These are phyloP conservation scores for Canavalia gladiata DNA, from an alignment of 306 rosid genomes.

Conservation along the genomic window DNA sequence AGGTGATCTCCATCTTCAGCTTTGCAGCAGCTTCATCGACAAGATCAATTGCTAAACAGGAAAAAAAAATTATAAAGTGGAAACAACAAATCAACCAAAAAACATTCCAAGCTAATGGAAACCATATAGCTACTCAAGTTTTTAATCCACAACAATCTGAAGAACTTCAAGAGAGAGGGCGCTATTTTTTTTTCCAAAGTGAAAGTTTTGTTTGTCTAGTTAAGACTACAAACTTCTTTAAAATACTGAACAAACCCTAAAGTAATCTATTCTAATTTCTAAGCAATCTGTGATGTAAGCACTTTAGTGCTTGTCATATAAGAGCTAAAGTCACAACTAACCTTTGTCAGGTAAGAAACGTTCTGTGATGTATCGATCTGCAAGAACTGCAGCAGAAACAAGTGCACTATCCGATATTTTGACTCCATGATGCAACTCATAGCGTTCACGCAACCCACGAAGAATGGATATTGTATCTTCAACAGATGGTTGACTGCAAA, in stretches of 20 bases:
- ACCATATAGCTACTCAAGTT: not conserved
- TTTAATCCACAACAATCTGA: constrained; percentile 28
- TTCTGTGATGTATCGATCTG: constrained; percentile 88
- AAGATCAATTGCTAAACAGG: constrained; percentile 88
- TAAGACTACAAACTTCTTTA: constrained; percentile 3
- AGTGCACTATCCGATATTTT: constrained; percentile 97
- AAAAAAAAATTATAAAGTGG: constrained; percentile 34
- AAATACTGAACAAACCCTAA: not conserved
- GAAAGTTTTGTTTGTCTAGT: not conserved
- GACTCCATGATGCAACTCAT: constrained; percentile 98
- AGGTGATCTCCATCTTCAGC: constrained; percentile 96
- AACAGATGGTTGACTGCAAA: constrained; percentile 91
- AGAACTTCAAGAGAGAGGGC: not conserved
- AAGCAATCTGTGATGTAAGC: not conserved
- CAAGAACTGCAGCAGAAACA: constrained; percentile 94
- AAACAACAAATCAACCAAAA: constrained; percentile 33
- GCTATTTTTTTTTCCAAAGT: not conserved
- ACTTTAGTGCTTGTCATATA: not conserved
- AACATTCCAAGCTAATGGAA: constrained; percentile 2
- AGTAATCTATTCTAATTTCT: not conserved
- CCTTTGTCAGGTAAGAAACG: constrained; percentile 99
- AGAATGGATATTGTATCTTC: constrained; percentile 96
- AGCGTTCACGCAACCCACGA: constrained; percentile 96
- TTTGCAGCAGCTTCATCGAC: constrained; percentile 99
- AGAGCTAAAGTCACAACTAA: constrained; percentile 33